phyloP scores from a whole-genome alignment of 2,329 filamentous ascomycete species.

The Clarireedia homoeocarpa region DNA sequence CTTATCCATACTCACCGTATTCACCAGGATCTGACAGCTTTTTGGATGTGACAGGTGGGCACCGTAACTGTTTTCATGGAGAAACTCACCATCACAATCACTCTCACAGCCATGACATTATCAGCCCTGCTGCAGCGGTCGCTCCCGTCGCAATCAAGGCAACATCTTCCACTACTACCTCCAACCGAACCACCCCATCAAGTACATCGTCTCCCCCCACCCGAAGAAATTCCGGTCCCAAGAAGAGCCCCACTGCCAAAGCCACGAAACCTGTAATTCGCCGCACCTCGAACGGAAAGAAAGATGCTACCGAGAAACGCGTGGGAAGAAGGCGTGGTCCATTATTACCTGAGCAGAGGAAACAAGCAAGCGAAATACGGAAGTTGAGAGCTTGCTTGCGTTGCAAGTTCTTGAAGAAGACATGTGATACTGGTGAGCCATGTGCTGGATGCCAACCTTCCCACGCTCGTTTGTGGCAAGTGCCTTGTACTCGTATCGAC shows the following conservation, averaged over 20 bases:
- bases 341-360: constrained; percentile 84
- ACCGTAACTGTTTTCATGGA: constrained; percentile 55
- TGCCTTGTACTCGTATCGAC: constrained; percentile 94
- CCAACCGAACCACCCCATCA: constrained; percentile 53
- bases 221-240: constrained; percentile 63
- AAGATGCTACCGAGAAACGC: constrained; percentile 85
- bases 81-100: constrained; percentile 42
- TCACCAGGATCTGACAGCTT: constrained; percentile 76
- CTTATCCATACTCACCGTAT: constrained; percentile 62
- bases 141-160: constrained; percentile 64
- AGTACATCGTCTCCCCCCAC: constrained; percentile 52
- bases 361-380: constrained; percentile 93
- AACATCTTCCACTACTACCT: constrained; percentile 43
- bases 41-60: constrained; percentile 45
- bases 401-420: constrained; percentile 99
- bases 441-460: constrained; percentile 93
- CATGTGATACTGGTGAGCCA: constrained; percentile 94
- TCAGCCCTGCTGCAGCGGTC: constrained; percentile 61
- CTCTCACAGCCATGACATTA: constrained; percentile 42
- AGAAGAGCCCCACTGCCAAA: constrained; percentile 58
- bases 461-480: constrained; percentile 92
- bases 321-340: constrained; percentile 86
- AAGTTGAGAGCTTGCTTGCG: constrained; percentile 89
- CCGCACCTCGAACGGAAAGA: constrained; percentile 67
- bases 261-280: constrained; percentile 77